A percentile compares a stretch with the other conserved stretches of the same genome.
phyloP scores from a whole-genome alignment of 768 basidiomycete genomes.

The Leccinum sublutescens region DNA sequence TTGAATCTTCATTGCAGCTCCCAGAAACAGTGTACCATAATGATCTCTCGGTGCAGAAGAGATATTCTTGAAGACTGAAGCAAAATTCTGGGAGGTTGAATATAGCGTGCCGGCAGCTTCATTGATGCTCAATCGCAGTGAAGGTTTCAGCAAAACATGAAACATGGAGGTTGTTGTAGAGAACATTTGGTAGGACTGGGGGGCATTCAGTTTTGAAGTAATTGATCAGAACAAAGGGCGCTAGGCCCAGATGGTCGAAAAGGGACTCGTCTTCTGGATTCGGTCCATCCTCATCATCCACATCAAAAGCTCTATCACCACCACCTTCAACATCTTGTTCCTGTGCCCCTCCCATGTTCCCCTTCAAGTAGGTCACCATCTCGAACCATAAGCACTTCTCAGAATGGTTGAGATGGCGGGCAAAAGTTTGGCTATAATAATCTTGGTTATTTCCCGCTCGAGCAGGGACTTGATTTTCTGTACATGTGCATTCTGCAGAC shows the following conservation, averaged over 20 bases:
- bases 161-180: background rate
- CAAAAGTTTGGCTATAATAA: background rate
- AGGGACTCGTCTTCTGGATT: background rate
- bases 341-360: background rate
- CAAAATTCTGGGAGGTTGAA: background rate
- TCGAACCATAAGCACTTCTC: background rate
- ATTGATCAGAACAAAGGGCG: background rate
- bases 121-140: background rate
- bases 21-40: background rate
- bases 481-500: background rate
- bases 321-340: background rate
- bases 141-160: background rate
- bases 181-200: background rate
- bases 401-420: background rate
- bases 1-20: background rate
- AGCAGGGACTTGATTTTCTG: background rate
- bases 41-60: background rate
- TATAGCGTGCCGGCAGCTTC: background rate
- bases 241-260: background rate
- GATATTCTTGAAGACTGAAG: background rate
- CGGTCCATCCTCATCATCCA: background rate
- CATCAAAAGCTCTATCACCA: background rate
- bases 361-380: background rate
- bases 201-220: background rate
- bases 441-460: background rate